Conservation (phyloP, 2,329 filamentous ascomycete genomes). For the Aspergillus hortae region DNA sequence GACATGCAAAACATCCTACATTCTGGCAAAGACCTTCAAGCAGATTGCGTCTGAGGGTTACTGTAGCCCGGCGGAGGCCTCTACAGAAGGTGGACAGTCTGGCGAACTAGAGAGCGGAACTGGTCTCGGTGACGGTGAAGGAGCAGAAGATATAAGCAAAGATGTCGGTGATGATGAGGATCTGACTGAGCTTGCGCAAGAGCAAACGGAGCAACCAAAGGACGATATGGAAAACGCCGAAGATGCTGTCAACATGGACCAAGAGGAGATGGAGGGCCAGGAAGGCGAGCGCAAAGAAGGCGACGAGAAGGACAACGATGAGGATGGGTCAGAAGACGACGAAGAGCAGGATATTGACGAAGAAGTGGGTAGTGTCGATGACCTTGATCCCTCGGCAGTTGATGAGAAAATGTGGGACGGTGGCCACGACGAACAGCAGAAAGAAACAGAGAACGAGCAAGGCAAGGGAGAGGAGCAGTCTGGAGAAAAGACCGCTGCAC, state of each 20-base stretch:
- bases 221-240: constrained; percentile 45
- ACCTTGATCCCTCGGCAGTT: constrained; percentile 81
- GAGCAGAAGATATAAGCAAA: constrained; percentile 96
- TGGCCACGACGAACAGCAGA: constrained; percentile 61
- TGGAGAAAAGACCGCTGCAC: constrained; percentile 59
- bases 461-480: constrained; percentile 48
- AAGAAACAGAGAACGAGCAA: constrained; percentile 73
- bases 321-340: constrained; percentile 57
- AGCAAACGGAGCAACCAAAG: constrained; percentile 57
- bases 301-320: constrained; percentile 52
- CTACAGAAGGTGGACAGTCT: constrained; percentile 64
- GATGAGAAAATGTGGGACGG: constrained; percentile 99
- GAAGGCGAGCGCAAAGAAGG: constrained; percentile 57
- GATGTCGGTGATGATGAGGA: constrained; percentile 94
- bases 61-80: constrained; percentile 81
- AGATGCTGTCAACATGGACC: constrained; percentile 58
- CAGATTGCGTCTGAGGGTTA: constrained; percentile 82
- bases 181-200: constrained; percentile 81
- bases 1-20: constrained; percentile 69
- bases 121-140: constrained; percentile 90
- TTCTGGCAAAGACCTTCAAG: constrained; percentile 71
- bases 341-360: constrained; percentile 72
- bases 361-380: constrained; percentile 85
- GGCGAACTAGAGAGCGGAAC: constrained; percentile 88
- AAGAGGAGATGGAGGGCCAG: constrained; percentile 86